These are phyloP conservation scores for Platanthera guangdongensis DNA, from an alignment of 106 monocot genomes.

Conservation along the genomic window DNA sequence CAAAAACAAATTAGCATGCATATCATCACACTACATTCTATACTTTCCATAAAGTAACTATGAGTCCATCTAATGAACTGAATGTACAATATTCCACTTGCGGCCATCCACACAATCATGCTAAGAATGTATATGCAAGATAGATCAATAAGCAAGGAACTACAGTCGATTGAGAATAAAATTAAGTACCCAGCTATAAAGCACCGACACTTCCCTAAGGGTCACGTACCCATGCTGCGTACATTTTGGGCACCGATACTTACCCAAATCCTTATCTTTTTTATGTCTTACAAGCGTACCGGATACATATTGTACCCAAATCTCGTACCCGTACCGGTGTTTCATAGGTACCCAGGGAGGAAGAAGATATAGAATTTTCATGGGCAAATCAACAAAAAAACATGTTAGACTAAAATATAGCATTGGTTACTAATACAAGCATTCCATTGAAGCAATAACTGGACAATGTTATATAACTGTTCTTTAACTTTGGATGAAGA, in stretches of 20 bases:
- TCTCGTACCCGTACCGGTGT: too few species aligned
- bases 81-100: neutral
- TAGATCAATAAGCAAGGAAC: neutral
- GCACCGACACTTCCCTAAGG: too few species aligned
- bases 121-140: neutral
- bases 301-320: too few species aligned
- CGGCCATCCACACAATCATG: neutral
- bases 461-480: neutral
- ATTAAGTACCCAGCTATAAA: too few species aligned
- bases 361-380: neutral
- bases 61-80: neutral
- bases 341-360: neutral
- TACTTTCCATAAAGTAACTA: neutral
- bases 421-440: neutral
- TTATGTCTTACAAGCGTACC: too few species aligned
- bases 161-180: neutral
- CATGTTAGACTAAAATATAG: neutral
- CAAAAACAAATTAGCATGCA: neutral
- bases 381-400: neutral
- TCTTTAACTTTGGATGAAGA: constrained; percentile 3
- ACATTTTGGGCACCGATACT: too few species aligned
- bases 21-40: neutral
- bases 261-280: too few species aligned
- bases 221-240: too few species aligned
- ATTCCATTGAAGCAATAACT: constrained; percentile 2